Evolutionary conservation across 305 asterid species (phyloP), one percentile per base, ranked within the genome.

Genomic region (Caryopteris hybrid): DNA sequence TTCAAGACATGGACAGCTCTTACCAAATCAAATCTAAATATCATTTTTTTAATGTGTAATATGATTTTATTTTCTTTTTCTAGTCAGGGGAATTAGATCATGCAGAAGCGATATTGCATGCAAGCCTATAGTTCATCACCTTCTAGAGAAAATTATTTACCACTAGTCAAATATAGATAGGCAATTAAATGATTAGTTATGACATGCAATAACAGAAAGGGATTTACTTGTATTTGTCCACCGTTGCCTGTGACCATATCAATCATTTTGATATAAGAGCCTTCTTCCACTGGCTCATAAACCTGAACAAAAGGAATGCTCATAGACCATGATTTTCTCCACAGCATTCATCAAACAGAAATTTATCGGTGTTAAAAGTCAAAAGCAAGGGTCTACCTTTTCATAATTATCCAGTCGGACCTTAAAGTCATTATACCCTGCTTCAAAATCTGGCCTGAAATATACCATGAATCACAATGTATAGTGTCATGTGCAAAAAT

Each of bases 391-490:
- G 69, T 72, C 76, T 77, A 94, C 99, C 78, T 86, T 94, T 80
- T 91, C 98, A 78, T 94, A 94, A 83, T 94, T 94, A 8, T 88
- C 99, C 64, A 94, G 89, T 72, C 99, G 88, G 76, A 20, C 83
- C 83, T 88, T 94, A 77, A 94, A 94, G 81, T 94, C 99, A 31
- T 80, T 83, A 81, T 91, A 94, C 72, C 99, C 99, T 63, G 98
- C 99, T 88, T 91, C 99, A 79, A 79, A 94, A 85, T 94, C 99
- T 77, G 96, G 86, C 87, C 99, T 94, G 98, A 79, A 85, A 84
- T 18, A 61, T 68, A 65, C 61, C 57, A 69, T 17, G 39, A 69
- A 70, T 76, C 76, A 74, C 29, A 70, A 61, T 36, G 45, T 64
- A 76, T 61, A 78, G 27, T 56, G 33, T 62, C 59, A 45, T 56